Base-by-base conservation (phyloP, 225 moss, liverwort and hornwort species). In the Bryum argenteum region DNA sequence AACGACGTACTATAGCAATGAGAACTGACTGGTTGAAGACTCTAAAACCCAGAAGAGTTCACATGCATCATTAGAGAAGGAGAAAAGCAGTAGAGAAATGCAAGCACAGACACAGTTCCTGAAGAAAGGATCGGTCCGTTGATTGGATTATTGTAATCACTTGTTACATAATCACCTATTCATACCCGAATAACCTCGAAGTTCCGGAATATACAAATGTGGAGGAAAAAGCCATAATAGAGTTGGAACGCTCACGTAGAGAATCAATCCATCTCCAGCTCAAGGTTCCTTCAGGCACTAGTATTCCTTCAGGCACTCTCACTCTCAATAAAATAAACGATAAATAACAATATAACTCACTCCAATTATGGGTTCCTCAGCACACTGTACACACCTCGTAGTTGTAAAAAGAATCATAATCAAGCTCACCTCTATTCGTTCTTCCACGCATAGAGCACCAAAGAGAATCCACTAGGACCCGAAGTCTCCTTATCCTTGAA, bases 401-500 rank as follows among this genome's bases (percentile, higher is more conserved):
- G 22, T 67, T 77, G 23, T 58, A 45, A 75, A 78, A 65, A 59
- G 69, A 74, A 81, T 75, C 72, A 42, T 78, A 33, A 6, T n/a
- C 58, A 42, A 66, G 3, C 51, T 9, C n/a, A 10, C 6, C 16
- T 52, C 41, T 77, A 84, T 21, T 87, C 87, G 74, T 84, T 87
- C 76, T 81, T 87, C 87, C 87, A 87, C 18, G 87, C 87, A 28
- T 87, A 84, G 61, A 87, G 60, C 70, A 87, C 79, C 77, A 87
- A 77, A 9, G 87, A 84, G 58, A 87, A 87, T 3, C 87, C 87
- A 69, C 81, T 84, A 7, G 87, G 81, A 0, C 84, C 79, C 0
- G 84, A 84, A 12, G 84, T 74, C 39, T 84, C 87, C 68, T 84
- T 87, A 28, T 87, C 84, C 58, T 87, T 84, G 81, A 87, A 87